A percentile compares a stretch with the other conserved stretches of the same genome.
phyloP scores from a whole-genome alignment of 2,329 filamentous ascomycete genomes.

The Xylariaceae sp. region DNA sequence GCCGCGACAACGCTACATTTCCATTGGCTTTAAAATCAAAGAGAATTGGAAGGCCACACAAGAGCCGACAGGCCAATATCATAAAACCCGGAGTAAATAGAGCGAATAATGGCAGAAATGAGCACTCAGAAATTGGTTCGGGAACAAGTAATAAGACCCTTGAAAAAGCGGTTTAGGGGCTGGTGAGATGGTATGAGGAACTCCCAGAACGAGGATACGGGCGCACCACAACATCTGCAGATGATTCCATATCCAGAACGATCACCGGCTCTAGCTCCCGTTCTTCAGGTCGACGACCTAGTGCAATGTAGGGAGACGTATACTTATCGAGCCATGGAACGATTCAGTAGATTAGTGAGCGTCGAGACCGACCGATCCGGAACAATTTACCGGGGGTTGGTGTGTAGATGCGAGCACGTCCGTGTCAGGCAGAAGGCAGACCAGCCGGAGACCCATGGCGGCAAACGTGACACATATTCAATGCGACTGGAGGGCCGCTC shows the following conservation, averaged over 20 bases:
- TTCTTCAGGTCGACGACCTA: conserved; percentile 5
- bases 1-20: conserved; percentile 19
- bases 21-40: conserved; percentile 30
- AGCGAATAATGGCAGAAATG: conserved; percentile 7
- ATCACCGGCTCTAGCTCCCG: conserved; percentile 14
- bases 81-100: not conserved
- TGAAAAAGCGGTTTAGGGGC: conserved; percentile 9
- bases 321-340: not conserved
- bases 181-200: conserved; percentile 1
- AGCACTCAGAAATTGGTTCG: conserved; percentile 4
- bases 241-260: conserved; percentile 5
- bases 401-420: not conserved
- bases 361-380: conserved; percentile 12
- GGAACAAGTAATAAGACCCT: not conserved
- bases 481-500: not conserved
- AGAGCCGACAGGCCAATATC: not conserved
- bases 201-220: conserved; percentile 3
- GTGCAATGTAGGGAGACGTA: not conserved
- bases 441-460: not conserved
- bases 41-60: conserved; percentile 10
- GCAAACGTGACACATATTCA: not conserved
- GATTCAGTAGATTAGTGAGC: conserved; percentile 2
- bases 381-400: not conserved
- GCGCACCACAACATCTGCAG: not conserved
- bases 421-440: conserved; percentile 4